phyloP scores from a whole-genome alignment of 257 asterid genomes.

The Rhazya stricta region DNA sequence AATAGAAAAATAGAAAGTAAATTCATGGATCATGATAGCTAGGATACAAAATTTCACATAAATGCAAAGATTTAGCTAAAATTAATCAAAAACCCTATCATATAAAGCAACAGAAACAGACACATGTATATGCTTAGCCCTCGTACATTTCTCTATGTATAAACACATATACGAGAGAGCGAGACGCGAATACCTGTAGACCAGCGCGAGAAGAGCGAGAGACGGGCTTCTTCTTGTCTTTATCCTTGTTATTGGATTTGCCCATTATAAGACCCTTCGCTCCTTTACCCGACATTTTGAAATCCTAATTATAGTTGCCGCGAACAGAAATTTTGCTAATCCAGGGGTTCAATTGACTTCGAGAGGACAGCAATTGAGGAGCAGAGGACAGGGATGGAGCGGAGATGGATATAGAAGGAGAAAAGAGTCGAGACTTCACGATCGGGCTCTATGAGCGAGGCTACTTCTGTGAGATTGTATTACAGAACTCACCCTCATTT shows the following conservation, averaged over 20 bases:
- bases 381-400: not conserved
- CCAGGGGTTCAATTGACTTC: not conserved
- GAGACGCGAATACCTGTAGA: conserved; percentile 21
- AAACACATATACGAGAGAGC: not conserved
- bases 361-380: not conserved
- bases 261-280: conserved; percentile 32
- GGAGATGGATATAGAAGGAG: conserved; percentile 1
- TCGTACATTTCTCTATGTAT: not conserved
- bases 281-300: conserved; percentile 33
- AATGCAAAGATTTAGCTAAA: not conserved
- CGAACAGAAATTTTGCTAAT: not conserved
- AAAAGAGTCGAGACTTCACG: not conserved
- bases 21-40: not conserved
- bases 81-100: conserved; percentile 2
- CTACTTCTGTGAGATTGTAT: not conserved
- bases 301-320: not conserved
- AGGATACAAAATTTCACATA: too few relatives aligned
- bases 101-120: not conserved
- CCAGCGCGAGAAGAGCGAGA: conserved; percentile 39
- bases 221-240: conserved; percentile 34
- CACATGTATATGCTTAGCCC: not conserved
- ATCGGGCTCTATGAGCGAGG: conserved; percentile 1
- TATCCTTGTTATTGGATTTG: conserved; percentile 23
- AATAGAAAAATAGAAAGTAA: not conserved
- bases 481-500: not conserved